These are phyloP conservation scores for Neofusicoccum kwambonambiense DNA, from an alignment of 2,329 filamentous ascomycete genomes.

Conservation along the genomic window DNA sequence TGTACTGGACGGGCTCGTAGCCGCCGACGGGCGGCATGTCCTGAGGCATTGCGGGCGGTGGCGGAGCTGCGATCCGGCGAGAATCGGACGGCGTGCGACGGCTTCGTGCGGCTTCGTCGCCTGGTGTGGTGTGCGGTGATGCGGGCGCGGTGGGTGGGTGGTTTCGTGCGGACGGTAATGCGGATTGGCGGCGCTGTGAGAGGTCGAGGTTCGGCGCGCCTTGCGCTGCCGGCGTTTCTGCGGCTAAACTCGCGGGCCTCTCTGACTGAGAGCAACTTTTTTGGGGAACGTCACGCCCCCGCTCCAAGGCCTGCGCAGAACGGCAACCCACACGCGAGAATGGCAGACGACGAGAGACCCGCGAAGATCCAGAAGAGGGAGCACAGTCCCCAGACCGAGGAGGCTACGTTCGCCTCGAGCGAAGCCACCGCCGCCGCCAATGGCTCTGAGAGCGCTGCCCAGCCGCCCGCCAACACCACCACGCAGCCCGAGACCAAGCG, in stretches of 20 bases:
- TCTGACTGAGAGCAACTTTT: neutral
- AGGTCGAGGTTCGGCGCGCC: neutral
- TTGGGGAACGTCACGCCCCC: neutral
- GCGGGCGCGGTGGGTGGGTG: neutral
- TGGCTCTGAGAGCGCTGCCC: neutral
- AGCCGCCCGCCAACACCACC: neutral
- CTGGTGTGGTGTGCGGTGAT: neutral
- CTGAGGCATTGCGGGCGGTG: slow-evolving; percentile 73
- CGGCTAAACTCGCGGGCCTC: neutral
- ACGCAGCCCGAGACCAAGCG: neutral
- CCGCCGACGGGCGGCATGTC: slow-evolving; percentile 95
- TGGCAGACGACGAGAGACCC: slow-evolving; percentile 17
- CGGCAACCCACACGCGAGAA: neutral
- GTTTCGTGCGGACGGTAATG: neutral
- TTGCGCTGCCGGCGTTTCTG: neutral
- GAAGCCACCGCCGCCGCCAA: neutral
- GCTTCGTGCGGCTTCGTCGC: slow-evolving; percentile 15
- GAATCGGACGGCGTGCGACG: neutral
- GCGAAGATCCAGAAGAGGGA: slow-evolving; percentile 17
- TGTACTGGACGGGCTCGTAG: slow-evolving; percentile 96
- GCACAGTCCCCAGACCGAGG: slow-evolving; percentile 3
- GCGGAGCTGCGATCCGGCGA: neutral
- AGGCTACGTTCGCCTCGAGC: neutral
- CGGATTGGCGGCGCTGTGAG: slow-evolving; percentile 13
- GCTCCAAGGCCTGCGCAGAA: neutral